Evolutionary conservation across 805 yeast species (phyloP).

Genomic region (Schwanniomyces vanrijiae): DNA sequence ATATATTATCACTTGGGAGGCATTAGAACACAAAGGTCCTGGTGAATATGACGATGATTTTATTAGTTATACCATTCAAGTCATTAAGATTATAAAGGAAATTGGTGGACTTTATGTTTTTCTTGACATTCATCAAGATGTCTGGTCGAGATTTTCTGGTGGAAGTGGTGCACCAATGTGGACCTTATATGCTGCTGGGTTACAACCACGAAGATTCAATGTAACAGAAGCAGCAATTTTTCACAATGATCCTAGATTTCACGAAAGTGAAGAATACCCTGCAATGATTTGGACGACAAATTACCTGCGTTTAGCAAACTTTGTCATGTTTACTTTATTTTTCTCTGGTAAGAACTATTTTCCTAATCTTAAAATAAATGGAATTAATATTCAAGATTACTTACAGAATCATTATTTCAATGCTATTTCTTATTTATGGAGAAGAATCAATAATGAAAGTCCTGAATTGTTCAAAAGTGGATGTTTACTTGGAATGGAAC

Average conservation of each 20-base stretch:
- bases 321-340: slow-evolving; percentile 82
- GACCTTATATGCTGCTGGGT: slow-evolving; percentile 88
- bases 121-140: slow-evolving; percentile 91
- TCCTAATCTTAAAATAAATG: slow-evolving; percentile 73
- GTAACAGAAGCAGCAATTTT: slow-evolving; percentile 77
- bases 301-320: slow-evolving; percentile 70
- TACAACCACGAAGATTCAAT: slow-evolving; percentile 72
- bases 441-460: slow-evolving; percentile 19
- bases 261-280: slow-evolving; percentile 52
- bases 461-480: slow-evolving; percentile 40
- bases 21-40: slow-evolving; percentile 86
- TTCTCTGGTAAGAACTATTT: slow-evolving; percentile 77
- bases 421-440: slow-evolving; percentile 47
- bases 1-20: slow-evolving; percentile 86
- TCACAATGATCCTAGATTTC: slow-evolving; percentile 52
- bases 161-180: slow-evolving; percentile 95
- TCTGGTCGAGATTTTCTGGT: slow-evolving; percentile 85
- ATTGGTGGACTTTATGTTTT: slow-evolving; percentile 78
- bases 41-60: slow-evolving; percentile 77
- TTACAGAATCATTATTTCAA: slow-evolving; percentile 62
- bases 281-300: slow-evolving; percentile 95
- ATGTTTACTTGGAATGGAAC: slow-evolving; percentile 75
- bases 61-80: slow-evolving; percentile 64
- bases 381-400: slow-evolving; percentile 73
- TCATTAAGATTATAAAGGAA: slow-evolving; percentile 55